Conservation (phyloP, 176 grass and related monocot genomes). For the sorghum (Sorghum bicolor) region DNA sequence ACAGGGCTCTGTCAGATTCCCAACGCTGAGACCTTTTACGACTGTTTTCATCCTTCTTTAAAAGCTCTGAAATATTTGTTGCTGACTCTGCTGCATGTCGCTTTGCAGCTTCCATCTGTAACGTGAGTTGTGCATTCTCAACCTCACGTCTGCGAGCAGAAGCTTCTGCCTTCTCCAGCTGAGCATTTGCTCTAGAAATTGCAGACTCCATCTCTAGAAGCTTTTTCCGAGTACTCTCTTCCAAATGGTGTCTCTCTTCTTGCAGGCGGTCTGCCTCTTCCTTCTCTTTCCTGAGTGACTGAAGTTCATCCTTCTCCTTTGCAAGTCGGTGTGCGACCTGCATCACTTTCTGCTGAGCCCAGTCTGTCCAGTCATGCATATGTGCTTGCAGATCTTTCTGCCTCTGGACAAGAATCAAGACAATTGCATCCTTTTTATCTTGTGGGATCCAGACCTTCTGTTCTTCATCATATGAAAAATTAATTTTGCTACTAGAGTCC, state of each 20-base stretch:
- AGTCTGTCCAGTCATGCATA: conserved; percentile 81
- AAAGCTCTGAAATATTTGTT: conserved; percentile 60
- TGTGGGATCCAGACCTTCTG: conserved; percentile 63
- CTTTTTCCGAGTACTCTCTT: conserved; percentile 86
- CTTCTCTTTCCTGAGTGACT: conserved; percentile 73
- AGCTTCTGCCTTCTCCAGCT: conserved; percentile 73
- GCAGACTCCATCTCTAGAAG: conserved; percentile 91
- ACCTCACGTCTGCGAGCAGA: conserved; percentile 57
- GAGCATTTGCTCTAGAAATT: conserved; percentile 58
- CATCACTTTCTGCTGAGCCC: conserved; percentile 98
- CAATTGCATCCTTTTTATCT: conserved; percentile 83
- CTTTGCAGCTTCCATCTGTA: conserved; percentile 92
- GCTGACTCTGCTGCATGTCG: conserved; percentile 47
- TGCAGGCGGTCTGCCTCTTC: conserved; percentile 56
- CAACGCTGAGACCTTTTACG: conserved; percentile 76
- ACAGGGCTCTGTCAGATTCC: conserved; percentile 64
- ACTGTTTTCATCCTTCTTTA: conserved; percentile 67
- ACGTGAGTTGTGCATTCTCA: conserved; percentile 67
- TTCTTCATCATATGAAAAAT: conserved; percentile 48
- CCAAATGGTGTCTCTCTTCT: conserved; percentile 70
- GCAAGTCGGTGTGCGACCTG: conserved; percentile 75
- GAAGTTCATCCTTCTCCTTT: conserved; percentile 83
- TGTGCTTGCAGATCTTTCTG: conserved; percentile 75
- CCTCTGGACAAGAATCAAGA: conserved; percentile 66
- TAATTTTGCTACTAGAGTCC: conserved; percentile 44